These are phyloP conservation scores for Pezizomycotina sp. DNA, from an alignment of 2,329 filamentous ascomycete species.

Conservation along the genomic window DNA sequence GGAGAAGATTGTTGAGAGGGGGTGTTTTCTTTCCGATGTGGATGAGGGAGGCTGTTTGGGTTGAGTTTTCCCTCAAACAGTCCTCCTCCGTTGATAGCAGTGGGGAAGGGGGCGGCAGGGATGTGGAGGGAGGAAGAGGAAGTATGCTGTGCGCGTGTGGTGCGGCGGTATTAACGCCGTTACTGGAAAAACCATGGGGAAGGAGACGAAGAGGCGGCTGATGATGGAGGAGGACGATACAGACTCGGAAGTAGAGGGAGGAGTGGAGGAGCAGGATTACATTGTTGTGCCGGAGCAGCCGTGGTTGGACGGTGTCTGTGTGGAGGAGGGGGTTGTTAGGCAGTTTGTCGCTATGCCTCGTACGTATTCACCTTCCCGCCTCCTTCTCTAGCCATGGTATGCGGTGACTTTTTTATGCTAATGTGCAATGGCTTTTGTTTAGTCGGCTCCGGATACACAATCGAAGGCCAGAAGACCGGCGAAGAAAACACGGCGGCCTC, in stretches of 20 bases:
- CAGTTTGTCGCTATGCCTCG: conserved; percentile 4
- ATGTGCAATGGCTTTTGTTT: too few relatives aligned
- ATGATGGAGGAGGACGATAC: conserved; percentile 1
- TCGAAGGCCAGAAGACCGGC: conserved; percentile 6
- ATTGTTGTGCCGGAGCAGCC: conserved; percentile 4
- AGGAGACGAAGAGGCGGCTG: conserved; percentile 4
- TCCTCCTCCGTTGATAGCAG: too few relatives aligned
- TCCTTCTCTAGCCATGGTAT: too few relatives aligned
- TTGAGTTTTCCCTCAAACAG: too few relatives aligned
- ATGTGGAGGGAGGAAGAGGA: too few relatives aligned
- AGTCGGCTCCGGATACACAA: conserved; percentile 1
- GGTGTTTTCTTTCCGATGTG: conserved; percentile 36
- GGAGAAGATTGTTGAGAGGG: too few relatives aligned
- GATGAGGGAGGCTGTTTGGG: conserved; percentile 32
- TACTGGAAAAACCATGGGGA: conserved; percentile 3
- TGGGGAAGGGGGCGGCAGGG: too few relatives aligned
- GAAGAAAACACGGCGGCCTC: conserved; percentile 1
- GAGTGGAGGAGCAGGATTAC: conserved; percentile 3
- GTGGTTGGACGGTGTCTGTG: conserved; percentile 3
- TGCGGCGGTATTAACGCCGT: conserved; percentile 3
- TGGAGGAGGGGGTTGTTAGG: background rate
- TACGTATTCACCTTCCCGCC: too few relatives aligned
- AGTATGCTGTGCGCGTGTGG: conserved; percentile 2
- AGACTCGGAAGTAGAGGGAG: conserved; percentile 1
- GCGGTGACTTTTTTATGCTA: too few relatives aligned